Base-by-base conservation (phyloP, 179 eudicot species). In the Beta corolliflora region DNA sequence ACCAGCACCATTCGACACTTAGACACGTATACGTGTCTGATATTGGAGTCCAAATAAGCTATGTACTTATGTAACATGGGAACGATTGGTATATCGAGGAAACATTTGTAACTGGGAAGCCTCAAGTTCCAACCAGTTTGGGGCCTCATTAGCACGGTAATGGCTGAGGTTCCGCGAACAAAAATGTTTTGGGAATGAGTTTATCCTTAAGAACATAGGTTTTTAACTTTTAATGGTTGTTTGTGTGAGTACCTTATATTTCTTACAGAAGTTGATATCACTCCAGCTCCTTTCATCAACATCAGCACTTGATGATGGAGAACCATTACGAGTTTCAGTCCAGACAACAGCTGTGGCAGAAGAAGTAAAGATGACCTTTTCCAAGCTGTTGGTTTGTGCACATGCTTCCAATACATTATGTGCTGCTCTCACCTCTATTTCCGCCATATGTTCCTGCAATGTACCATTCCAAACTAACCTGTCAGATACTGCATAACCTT, bases 351-450 rank as follows among this genome's bases (percentile, higher is more conserved):
- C 83, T 1, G 92, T 85, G 1, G 85, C 85, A 0, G 94, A 91
- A 2, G 94, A 91, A 0, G 91, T 91, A 76, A 91, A 90, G 23
- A 91, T 86, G 12, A 91, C 90, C 79, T 90, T 91, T 60, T 87
- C 88, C 18, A 91, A 82, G 25, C 90, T 86, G 74, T 85, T 82
- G 0, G 84, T 75, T 65, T 87, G 93, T 5, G 91, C 91, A 12
- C 94, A 88, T 2, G 93, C 94, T 85, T 91, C 94, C 56, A 91
- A 46, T 4, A 88, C 94, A 45, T 91, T 91, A 72, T 91, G 94
- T 56, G 94, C 92, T 4, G 91, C 91, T 83, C 94, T 81, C 21
- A 87, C 88, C 70, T 91, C 92, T 64, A 88, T 85, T 68, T 91
- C 94, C 59, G 84, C 80, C 80, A 84, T 87, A 23, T 83, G 73